phyloP scores from a whole-genome alignment of 129 eudicot species.

The Ambrosia trifida region DNA sequence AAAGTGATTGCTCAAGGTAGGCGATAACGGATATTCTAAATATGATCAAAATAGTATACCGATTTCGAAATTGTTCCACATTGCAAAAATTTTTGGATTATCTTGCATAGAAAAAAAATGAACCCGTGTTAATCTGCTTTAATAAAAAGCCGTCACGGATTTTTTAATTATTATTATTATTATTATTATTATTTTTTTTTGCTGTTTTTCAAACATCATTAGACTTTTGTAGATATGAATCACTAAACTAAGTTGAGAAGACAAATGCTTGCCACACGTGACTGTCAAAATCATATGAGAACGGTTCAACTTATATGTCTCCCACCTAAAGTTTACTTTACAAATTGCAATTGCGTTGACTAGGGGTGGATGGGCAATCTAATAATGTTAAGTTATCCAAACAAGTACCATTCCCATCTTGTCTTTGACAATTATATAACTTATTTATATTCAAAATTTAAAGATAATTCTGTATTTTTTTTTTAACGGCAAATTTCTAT shows the following conservation, averaged over 20 bases:
- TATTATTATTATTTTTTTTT: too few species aligned
- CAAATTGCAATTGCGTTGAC: slow-evolving; percentile 7
- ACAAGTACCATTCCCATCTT: neutral
- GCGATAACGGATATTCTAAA: too few species aligned
- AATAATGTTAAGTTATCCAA: neutral
- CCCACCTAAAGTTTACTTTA: neutral
- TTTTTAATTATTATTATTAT: too few species aligned
- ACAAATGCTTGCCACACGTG: neutral
- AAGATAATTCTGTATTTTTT: too few species aligned
- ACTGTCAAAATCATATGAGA: neutral
- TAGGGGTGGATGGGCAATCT: neutral
- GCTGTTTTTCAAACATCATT: neutral
- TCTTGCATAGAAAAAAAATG: too few species aligned
- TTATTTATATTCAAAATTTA: too few species aligned
- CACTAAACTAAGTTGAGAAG: neutral
- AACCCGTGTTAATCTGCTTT: neutral
- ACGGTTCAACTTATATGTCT: slow-evolving; percentile 7
- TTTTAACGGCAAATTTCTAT: too few species aligned
- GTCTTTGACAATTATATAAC: neutral
- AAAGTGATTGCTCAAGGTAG: too few species aligned
- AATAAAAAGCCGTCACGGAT: neutral
- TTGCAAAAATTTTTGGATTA: too few species aligned
- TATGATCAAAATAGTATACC: too few species aligned
- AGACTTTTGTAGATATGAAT: neutral
- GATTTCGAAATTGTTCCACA: too few species aligned